These are phyloP conservation scores for Ascochyta viciae-villosae DNA, from an alignment of 2,329 filamentous ascomycete species.

Conservation along the genomic window DNA sequence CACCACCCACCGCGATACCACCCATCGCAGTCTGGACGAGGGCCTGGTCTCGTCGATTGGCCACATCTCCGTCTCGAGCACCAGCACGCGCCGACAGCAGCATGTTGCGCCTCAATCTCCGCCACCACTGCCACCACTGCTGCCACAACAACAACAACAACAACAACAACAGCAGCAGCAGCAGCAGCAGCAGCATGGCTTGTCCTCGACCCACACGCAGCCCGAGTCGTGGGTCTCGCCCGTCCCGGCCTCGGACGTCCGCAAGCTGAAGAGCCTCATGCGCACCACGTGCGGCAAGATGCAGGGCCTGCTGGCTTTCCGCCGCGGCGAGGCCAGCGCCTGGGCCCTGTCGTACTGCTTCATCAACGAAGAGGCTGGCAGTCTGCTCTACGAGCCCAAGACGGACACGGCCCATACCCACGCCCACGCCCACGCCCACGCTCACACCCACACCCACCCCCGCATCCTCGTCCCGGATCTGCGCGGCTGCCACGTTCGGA, in stretches of 20 bases:
- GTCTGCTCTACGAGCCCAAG: conserved; percentile 76
- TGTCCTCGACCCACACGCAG: conserved; percentile 25
- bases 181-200: conserved; percentile 15
- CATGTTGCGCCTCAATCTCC: conserved; percentile 17
- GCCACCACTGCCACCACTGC: conserved; percentile 28
- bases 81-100: conserved; percentile 28
- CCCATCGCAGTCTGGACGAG: conserved; percentile 43
- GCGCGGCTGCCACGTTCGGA: conserved; percentile 73
- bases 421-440: no score
- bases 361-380: conserved; percentile 78
- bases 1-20: no score
- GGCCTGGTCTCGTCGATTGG: conserved; percentile 51
- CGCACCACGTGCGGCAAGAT: conserved; percentile 78
- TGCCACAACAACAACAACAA: no score
- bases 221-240: conserved; percentile 49
- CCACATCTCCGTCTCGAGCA: conserved; percentile 35
- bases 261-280: conserved; percentile 77
- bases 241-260: conserved; percentile 69
- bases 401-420: conserved; percentile 66
- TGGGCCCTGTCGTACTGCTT: conserved; percentile 79
- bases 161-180: background rate
- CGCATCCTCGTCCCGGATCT: conserved; percentile 74
- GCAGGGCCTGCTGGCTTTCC: conserved; percentile 79
- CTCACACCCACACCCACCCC: conserved; percentile 52
- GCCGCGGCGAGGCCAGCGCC: conserved; percentile 64